phyloP scores from a whole-genome alignment of 257 asterid genomes.

The Ehretia macrophylla region DNA sequence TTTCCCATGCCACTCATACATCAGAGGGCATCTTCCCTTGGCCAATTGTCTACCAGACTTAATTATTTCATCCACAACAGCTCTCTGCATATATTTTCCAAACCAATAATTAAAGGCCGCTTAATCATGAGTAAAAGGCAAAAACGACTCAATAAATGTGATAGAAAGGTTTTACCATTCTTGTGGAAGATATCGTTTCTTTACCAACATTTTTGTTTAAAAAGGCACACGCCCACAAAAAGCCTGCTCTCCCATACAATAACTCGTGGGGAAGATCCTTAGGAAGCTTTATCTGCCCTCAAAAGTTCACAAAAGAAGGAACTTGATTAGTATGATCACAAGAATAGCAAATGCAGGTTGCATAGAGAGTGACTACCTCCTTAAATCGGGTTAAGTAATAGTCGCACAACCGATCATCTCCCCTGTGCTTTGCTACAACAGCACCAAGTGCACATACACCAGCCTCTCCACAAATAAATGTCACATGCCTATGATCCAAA shows the following conservation, averaged over 20 bases:
- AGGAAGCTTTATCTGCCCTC: slow-evolving; percentile 41
- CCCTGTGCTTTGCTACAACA: slow-evolving; percentile 56
- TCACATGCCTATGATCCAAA: slow-evolving; percentile 50
- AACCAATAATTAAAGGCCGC: too few relatives aligned
- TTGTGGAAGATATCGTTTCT: slow-evolving; percentile 44
- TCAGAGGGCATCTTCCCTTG: slow-evolving; percentile 42
- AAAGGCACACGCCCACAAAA: slow-evolving; percentile 59
- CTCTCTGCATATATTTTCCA: slow-evolving; percentile 27
- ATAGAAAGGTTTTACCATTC: slow-evolving; percentile 30
- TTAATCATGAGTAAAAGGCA: too few relatives aligned
- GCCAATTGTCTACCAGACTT: slow-evolving; percentile 52
- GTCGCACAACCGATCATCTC: slow-evolving; percentile 44
- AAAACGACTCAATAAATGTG: too few relatives aligned
- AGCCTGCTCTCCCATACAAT: slow-evolving; percentile 70
- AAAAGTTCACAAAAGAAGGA: not conserved
- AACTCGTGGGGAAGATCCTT: slow-evolving; percentile 62
- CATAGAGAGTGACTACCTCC: slow-evolving; percentile 30
- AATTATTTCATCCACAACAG: slow-evolving; percentile 43
- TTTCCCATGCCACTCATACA: slow-evolving; percentile 64
- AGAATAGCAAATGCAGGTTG: not conserved
- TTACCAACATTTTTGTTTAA: slow-evolving; percentile 53
- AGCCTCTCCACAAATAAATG: slow-evolving; percentile 69
- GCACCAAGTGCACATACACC: slow-evolving; percentile 86
- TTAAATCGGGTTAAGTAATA: slow-evolving; percentile 45
- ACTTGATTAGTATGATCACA: not conserved